Conservation (phyloP, 306 rosid genomes). For the Cucumis melo region DNA sequence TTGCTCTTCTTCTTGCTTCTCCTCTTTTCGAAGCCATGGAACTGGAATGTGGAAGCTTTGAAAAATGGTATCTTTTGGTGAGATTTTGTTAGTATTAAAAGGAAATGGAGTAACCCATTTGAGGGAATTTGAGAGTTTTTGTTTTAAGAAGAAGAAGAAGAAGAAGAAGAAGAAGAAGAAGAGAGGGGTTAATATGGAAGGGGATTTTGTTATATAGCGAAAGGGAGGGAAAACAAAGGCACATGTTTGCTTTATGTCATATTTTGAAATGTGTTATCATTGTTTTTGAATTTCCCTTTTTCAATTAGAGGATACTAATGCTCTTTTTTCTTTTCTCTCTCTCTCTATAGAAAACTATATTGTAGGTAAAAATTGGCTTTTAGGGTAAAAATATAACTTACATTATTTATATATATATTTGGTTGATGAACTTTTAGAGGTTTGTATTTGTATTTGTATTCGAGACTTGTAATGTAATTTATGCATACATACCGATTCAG, state of each 20-base stretch:
- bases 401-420: too few species aligned
- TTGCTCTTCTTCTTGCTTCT: constrained; percentile 17
- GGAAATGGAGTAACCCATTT: not conserved
- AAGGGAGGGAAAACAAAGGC: not conserved
- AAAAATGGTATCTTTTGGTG: not conserved
- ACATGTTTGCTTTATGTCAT: not conserved
- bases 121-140: not conserved
- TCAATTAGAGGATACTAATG: not conserved
- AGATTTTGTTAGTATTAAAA: not conserved
- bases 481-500: too few species aligned
- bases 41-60: not conserved
- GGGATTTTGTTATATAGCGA: not conserved
- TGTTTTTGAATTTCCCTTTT: not conserved
- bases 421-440: too few species aligned
- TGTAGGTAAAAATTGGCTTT: not conserved
- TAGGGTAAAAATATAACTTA: not conserved
- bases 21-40: constrained; percentile 51
- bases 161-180: not conserved
- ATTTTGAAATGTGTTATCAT: not conserved
- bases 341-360: not conserved
- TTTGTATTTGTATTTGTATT: too few species aligned
- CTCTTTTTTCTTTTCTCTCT: not conserved
- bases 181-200: not conserved
- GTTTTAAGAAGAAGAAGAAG: not conserved
- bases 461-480: too few species aligned